phyloP scores from a whole-genome alignment of 2,329 filamentous ascomycete genomes.

The Colletotrichum sp. region DNA sequence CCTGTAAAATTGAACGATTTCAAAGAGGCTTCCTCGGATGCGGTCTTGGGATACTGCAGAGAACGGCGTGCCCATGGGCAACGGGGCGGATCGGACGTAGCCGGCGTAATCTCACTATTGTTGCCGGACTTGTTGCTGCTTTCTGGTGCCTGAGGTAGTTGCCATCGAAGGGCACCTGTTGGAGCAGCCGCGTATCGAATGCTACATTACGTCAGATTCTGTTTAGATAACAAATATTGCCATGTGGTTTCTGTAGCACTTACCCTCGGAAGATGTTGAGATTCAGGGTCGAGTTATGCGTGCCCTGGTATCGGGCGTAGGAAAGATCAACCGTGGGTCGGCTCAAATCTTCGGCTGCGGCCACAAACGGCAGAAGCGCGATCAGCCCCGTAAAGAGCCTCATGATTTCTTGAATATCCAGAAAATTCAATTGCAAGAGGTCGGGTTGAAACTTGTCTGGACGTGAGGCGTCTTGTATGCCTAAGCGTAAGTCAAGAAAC shows the following conservation, averaged over 20 bases:
- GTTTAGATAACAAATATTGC: neutral
- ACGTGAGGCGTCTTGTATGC: neutral
- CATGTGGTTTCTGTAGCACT: neutral
- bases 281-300: neutral
- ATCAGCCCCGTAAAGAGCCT: neutral
- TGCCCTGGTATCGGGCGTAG: neutral
- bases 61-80: conserved; percentile 5
- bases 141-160: neutral
- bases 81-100: neutral
- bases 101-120: neutral
- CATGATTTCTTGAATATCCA: neutral
- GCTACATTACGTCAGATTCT: neutral
- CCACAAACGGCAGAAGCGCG: neutral
- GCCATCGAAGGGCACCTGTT: neutral
- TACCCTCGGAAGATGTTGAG: conserved; percentile 8
- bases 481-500: neutral
- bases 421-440: neutral
- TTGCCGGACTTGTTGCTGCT: neutral
- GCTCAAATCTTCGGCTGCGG: neutral
- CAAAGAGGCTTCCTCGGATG: neutral
- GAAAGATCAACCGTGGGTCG: neutral
- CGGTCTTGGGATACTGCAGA: neutral
- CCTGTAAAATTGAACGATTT: neutral
- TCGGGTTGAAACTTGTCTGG: neutral
- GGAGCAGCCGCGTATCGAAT: conserved; percentile 9